These are phyloP conservation scores for Allomyces arbusculus DNA, from an alignment of 192 early-diverging fungal species.

Conservation along the genomic window DNA sequence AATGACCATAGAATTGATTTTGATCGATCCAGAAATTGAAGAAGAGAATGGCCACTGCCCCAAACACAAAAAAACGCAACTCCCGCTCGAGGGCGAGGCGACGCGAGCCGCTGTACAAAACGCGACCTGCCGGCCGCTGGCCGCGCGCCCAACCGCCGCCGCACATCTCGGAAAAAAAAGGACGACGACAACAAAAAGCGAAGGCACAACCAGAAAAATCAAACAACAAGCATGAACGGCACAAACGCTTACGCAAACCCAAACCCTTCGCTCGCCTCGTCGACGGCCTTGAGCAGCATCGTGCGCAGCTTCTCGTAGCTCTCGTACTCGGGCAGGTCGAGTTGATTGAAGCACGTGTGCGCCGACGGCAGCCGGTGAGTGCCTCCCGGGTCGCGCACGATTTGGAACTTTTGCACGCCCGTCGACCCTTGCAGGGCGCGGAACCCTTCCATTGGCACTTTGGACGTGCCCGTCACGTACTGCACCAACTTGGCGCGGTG, in stretches of 20 bases:
- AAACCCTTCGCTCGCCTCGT: conserved; percentile 82
- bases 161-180: not conserved
- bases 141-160: too few species aligned
- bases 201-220: not conserved
- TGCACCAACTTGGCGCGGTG: conserved; percentile 93
- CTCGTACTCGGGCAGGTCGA: conserved; percentile 85
- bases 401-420: conserved; percentile 96
- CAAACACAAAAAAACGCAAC: too few species aligned
- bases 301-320: conserved; percentile 69
- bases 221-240: too few species aligned
- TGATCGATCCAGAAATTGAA: too few species aligned
- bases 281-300: conserved; percentile 67
- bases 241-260: conserved; percentile 42
- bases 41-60: too few species aligned
- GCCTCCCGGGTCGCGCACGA: conserved; percentile 85
- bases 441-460: conserved; percentile 95
- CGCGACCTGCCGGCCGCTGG: too few species aligned
- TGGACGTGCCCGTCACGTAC: conserved; percentile 92
- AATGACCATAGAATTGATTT: too few species aligned
- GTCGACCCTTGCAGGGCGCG: conserved; percentile 73
- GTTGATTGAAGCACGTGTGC: conserved; percentile 98
- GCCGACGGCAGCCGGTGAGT: conserved; percentile 78
- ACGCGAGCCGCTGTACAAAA: too few species aligned
- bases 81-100: too few species aligned
- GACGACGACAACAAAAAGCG: not conserved